Percentiles rank a stretch among this genome's conserved stretches.
Evolutionary conservation across 1,284 basidiomycete species (phyloP).

Genomic region (Austroboletus niveus): DNA sequence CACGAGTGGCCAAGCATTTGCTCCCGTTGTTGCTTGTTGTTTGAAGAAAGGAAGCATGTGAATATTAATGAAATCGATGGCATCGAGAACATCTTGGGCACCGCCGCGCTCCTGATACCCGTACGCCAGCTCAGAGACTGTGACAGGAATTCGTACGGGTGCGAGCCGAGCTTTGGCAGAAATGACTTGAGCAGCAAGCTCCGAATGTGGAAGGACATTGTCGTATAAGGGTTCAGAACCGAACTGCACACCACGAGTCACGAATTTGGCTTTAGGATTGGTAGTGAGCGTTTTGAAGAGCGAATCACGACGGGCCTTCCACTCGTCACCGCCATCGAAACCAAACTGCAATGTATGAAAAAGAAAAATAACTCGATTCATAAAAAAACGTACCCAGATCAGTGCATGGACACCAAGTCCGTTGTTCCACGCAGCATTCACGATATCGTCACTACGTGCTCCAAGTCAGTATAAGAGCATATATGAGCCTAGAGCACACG

Average conservation of each 20-base stretch:
- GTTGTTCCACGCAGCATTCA: slow-evolving; percentile 70
- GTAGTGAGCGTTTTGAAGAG: slow-evolving; percentile 55
- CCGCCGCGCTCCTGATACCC: slow-evolving; percentile 53
- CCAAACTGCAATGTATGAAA: slow-evolving; percentile 48
- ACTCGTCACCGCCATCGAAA: slow-evolving; percentile 54
- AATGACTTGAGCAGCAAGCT: slow-evolving; percentile 57
- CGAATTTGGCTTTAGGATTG: slow-evolving; percentile 65
- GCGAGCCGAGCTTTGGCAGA: slow-evolving; percentile 50
- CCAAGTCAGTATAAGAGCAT: not conserved
- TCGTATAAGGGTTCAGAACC: slow-evolving; percentile 76
- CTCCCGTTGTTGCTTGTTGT: slow-evolving; percentile 38
- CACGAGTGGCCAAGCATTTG: slow-evolving; percentile 58
- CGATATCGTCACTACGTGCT: slow-evolving; percentile 55
- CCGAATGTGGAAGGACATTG: slow-evolving; percentile 46
- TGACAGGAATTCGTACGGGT: slow-evolving; percentile 60
- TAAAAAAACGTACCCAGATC: slow-evolving; percentile 57
- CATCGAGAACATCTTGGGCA: slow-evolving; percentile 56
- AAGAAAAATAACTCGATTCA: not conserved
- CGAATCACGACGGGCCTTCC: slow-evolving; percentile 53
- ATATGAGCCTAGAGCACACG: slow-evolving; percentile 19
- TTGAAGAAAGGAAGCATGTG: slow-evolving; percentile 78
- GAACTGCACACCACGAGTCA: slow-evolving; percentile 67
- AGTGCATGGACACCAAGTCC: slow-evolving; percentile 71
- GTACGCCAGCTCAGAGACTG: slow-evolving; percentile 52
- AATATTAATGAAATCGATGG: slow-evolving; percentile 65